Evolutionary conservation across 495 filamentous ascomycete genomes (phyloP), one percentile per base, ranked within the genome.

Genomic region (Friedmanniomyces endolithicus): DNA sequence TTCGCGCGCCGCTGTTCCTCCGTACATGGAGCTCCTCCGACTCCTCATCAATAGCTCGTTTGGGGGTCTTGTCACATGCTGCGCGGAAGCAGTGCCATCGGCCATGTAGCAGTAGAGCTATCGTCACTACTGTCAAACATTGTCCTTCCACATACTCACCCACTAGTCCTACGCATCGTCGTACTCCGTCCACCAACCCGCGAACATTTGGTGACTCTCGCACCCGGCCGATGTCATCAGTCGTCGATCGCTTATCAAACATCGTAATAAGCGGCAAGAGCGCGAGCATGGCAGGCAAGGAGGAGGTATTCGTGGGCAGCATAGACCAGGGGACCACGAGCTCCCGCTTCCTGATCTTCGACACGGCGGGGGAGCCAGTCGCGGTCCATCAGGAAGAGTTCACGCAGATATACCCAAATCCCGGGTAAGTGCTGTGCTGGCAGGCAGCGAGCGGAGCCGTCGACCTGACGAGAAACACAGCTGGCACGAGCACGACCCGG

Each of bases 291-390:
- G 34, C 44, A 7, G 9, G 43, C 23, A n/a, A n/a, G 14, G 53
- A 56, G n/a, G 54, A 64, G 43, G 51, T 53, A n/a, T 87, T 79
- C 65, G 79, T 85, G 43, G 83, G 81, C 39, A 77, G 83, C 24
- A 90, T 97, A 64, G 90, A 97, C 65, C 86, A 90, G 64, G 90
- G 90, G 22, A 97, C 90, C 7, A 95, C 90, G 14, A 94, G 87
- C 60, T 87, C 90, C 31, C 81, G 90, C 16, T 95, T 95, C 67
- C 74, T 97, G 53, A 89, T 97, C 56, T 95, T 97, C 69, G 81
- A 95, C 68, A 78, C 80, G 55, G 74, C 77, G 20, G 89, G 89
- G 55, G 81, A 79, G 20, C 87, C 88, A 12, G 78, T 90, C 37
- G 87, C 87, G 23, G 85, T 82, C 61, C 90, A 97, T 68, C 90